phyloP scores from a whole-genome alignment of 805 yeast species.

The Metschnikowia similis region DNA sequence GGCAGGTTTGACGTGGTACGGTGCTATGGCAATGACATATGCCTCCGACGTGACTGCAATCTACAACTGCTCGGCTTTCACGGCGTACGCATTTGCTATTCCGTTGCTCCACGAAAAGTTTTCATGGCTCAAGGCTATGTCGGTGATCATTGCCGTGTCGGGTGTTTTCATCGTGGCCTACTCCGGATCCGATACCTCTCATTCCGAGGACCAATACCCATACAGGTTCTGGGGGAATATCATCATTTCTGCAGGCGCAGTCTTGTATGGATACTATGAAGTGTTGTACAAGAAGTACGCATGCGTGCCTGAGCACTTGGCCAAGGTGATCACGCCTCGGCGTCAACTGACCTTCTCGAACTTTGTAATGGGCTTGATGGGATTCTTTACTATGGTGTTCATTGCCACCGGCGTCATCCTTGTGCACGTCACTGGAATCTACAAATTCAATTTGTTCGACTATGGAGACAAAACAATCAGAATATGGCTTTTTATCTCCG shows the following conservation, averaged over 20 bases:
- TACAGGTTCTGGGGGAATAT: conserved; percentile 64
- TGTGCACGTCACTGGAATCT: conserved; percentile 52
- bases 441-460: conserved; percentile 52
- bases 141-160: conserved; percentile 66
- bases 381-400: conserved; percentile 48
- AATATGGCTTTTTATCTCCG: conserved; percentile 43
- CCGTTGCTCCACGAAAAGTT: conserved; percentile 66
- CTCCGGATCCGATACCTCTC: conserved; percentile 36
- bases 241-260: conserved; percentile 68
- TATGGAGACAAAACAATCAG: conserved; percentile 34
- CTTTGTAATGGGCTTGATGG: conserved; percentile 66
- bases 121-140: conserved; percentile 54
- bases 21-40: conserved; percentile 74
- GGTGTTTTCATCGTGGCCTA: conserved; percentile 83
- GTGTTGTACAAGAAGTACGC: conserved; percentile 71
- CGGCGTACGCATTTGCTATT: conserved; percentile 80
- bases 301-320: conserved; percentile 63
- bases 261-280: conserved; percentile 77
- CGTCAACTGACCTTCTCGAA: conserved; percentile 80
- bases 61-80: conserved; percentile 85
- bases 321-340: conserved; percentile 43
- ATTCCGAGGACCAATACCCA: conserved; percentile 40
- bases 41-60: conserved; percentile 87
- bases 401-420: conserved; percentile 47
- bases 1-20: conserved; percentile 85